Evolutionary conservation across 1,139 yeast genomes (phyloP).

Genomic region (Kurtzmaniella quercitrusa): DNA sequence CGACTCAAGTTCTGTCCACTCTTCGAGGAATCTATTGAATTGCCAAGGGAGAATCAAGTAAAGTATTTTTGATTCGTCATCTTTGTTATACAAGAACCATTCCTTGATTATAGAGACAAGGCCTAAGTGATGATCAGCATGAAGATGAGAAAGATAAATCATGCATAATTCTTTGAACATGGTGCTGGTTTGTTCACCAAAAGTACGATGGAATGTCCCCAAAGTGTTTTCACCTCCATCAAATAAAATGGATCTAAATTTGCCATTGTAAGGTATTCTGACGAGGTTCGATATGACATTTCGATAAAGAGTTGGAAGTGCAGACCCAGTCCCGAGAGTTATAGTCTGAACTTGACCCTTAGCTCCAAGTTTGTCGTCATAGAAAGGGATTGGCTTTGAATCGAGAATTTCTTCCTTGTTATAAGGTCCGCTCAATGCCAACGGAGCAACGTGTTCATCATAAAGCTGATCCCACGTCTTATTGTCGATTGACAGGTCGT

Average conservation of each 20-base stretch:
- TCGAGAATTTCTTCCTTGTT: constrained; percentile 17
- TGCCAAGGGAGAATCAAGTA: constrained; percentile 76
- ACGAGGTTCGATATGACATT: constrained; percentile 80
- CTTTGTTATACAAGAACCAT: constrained; percentile 50
- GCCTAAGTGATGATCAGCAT: constrained; percentile 97
- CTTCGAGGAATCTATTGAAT: constrained; percentile 60
- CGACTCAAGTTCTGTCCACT: constrained; percentile 63
- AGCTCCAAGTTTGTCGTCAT: constrained; percentile 15
- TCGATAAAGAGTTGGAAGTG: constrained; percentile 79
- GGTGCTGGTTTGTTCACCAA: constrained; percentile 42
- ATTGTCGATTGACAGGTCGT: constrained; percentile 16
- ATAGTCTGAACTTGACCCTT: constrained; percentile 63
- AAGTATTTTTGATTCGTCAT: constrained; percentile 28
- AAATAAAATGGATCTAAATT: constrained; percentile 49
- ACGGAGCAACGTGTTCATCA: constrained; percentile 36
- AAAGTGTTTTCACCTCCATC: constrained; percentile 95
- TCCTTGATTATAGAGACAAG: constrained; percentile 61
- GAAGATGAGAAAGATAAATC: constrained; percentile 82
- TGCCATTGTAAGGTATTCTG: constrained; percentile 53
- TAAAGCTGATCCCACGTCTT: constrained; percentile 41
- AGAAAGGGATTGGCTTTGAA: constrained; percentile 19
- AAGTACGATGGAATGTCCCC: constrained; percentile 65
- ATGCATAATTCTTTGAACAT: constrained; percentile 54
- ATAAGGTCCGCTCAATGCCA: constrained; percentile 12
- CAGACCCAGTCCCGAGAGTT: constrained; percentile 92